These are phyloP conservation scores for Aureobasidium melanogenum DNA, from an alignment of 2,329 filamentous ascomycete species.

Conservation along the genomic window DNA sequence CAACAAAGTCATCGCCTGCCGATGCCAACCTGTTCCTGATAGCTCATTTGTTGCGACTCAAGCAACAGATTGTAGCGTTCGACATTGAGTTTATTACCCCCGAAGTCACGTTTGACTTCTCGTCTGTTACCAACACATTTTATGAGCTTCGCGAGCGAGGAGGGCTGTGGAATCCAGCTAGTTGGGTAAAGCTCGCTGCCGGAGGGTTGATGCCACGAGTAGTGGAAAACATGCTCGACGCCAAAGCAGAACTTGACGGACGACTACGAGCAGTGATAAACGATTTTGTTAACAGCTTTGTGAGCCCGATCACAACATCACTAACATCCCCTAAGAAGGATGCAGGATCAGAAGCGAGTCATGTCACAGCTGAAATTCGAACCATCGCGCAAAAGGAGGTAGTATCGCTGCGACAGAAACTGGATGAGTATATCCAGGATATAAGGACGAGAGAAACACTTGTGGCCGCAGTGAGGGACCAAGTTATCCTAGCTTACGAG, in stretches of 20 bases:
- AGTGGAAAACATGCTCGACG: constrained; percentile 63
- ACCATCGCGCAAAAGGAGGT: constrained; percentile 50
- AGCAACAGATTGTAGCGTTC: constrained; percentile 91
- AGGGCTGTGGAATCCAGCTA: constrained; percentile 56
- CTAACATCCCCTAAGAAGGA: constrained; percentile 24
- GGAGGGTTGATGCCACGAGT: constrained; percentile 54
- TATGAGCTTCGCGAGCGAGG: constrained; percentile 58
- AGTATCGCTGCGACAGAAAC: constrained; percentile 44
- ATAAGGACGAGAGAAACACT: constrained; percentile 56
- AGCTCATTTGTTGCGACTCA: constrained; percentile 87
- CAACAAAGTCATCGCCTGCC: constrained; percentile 52
- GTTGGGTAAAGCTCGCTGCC: constrained; percentile 46
- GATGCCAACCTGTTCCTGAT: constrained; percentile 89
- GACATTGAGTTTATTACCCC: constrained; percentile 74
- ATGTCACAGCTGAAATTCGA: constrained; percentile 37
- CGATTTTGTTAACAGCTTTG: constrained; percentile 54
- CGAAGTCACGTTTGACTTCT: constrained; percentile 58
- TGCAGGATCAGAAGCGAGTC: constrained; percentile 14
- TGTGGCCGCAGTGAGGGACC: constrained; percentile 56
- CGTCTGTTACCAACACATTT: constrained; percentile 56
- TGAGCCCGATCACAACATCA: constrained; percentile 46
- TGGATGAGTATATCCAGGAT: constrained; percentile 57
- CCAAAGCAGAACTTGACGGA: constrained; percentile 59
- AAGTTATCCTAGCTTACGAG: constrained; percentile 54
- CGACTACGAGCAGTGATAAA: constrained; percentile 55